A percentile compares a stretch with the other conserved stretches of the same genome.
These are phyloP conservation scores for Omphalotus olearius DNA, from an alignment of 1,284 basidiomycete species.

Conservation along the genomic window DNA sequence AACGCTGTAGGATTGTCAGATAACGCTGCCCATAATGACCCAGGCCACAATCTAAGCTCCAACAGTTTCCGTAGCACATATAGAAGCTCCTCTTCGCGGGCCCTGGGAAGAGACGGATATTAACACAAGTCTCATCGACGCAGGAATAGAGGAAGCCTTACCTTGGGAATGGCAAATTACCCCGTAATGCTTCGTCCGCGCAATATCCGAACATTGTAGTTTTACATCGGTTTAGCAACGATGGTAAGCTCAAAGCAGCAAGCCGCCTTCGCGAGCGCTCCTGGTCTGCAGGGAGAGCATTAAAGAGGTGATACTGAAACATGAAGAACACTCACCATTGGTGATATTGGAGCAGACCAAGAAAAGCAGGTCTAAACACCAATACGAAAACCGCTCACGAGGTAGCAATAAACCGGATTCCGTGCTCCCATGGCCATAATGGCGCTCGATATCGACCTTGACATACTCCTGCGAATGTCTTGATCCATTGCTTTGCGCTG, in stretches of 20 bases:
- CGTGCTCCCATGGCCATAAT: conserved; percentile 55
- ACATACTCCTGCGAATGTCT: conserved; percentile 11
- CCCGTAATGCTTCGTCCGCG: conserved; percentile 79
- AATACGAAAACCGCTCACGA: conserved; percentile 86
- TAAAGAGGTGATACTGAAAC: background rate
- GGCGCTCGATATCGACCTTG: conserved; percentile 26
- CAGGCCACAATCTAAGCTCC: conserved; percentile 65
- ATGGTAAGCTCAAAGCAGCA: conserved; percentile 65
- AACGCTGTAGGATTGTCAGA: conserved; percentile 58
- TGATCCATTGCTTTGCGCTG: background rate
- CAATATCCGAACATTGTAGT: conserved; percentile 68
- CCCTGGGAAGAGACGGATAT: conserved; percentile 36
- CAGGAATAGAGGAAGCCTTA: conserved; percentile 24
- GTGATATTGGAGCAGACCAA: conserved; percentile 65
- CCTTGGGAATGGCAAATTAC: conserved; percentile 83
- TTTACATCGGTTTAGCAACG: conserved; percentile 72
- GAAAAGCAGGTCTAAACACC: conserved; percentile 91
- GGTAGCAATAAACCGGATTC: conserved; percentile 52
- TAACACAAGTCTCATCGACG: background rate
- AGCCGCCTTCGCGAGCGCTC: conserved; percentile 58
- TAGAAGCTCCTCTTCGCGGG: conserved; percentile 85
- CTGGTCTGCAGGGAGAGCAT: conserved; percentile 40
- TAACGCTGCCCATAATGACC: conserved; percentile 70
- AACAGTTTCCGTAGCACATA: conserved; percentile 81
- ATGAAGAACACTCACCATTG: conserved; percentile 41